Percentiles rank a stretch among this genome's conserved stretches.
phyloP scores from a whole-genome alignment of 805 yeast genomes.

The Kodamaea kaohsiungensis region DNA sequence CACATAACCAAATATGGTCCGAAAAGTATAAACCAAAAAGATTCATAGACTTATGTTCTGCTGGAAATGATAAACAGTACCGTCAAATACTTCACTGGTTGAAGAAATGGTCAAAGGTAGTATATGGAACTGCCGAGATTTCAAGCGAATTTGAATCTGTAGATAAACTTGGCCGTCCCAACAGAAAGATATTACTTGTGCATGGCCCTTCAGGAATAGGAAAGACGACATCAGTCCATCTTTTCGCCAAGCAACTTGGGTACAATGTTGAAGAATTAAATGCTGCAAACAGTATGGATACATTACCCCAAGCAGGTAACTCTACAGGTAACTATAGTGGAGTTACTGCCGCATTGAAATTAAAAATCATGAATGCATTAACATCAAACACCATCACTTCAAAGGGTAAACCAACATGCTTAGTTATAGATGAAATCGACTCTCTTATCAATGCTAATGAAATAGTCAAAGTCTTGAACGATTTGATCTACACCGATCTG shows the following conservation, averaged over 20 bases:
- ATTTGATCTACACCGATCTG: conserved; percentile 58
- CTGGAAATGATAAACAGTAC: conserved; percentile 46
- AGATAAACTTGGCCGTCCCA: conserved; percentile 39
- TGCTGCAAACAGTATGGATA: conserved; percentile 55
- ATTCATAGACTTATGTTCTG: conserved; percentile 41
- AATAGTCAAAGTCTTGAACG: conserved; percentile 51
- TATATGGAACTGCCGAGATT: conserved; percentile 8
- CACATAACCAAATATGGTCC: conserved; percentile 29
- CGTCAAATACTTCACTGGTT: conserved; percentile 42
- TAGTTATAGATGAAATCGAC: conserved; percentile 89
- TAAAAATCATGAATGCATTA: conserved; percentile 54
- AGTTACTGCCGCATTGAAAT: conserved; percentile 32
- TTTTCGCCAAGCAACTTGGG: conserved; percentile 79
- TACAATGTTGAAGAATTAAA: conserved; percentile 81
- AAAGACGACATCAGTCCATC: conserved; percentile 85
- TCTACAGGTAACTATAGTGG: conserved; percentile 15
- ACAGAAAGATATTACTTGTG: conserved; percentile 63
- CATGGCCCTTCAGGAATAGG: conserved; percentile 96
- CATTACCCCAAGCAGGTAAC: conserved; percentile 26
- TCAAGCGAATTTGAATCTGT: conserved; percentile 7
- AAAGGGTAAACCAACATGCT: conserved; percentile 73
- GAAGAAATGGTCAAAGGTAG: conserved; percentile 30
- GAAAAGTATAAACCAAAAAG: conserved; percentile 41
- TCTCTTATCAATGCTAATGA: conserved; percentile 38
- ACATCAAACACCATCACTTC: conserved; percentile 59